Percentiles rank a stretch among this genome's conserved stretches.
These are phyloP conservation scores for Nepenthes alata DNA, from an alignment of 179 eudicot genomes.

Conservation along the genomic window DNA sequence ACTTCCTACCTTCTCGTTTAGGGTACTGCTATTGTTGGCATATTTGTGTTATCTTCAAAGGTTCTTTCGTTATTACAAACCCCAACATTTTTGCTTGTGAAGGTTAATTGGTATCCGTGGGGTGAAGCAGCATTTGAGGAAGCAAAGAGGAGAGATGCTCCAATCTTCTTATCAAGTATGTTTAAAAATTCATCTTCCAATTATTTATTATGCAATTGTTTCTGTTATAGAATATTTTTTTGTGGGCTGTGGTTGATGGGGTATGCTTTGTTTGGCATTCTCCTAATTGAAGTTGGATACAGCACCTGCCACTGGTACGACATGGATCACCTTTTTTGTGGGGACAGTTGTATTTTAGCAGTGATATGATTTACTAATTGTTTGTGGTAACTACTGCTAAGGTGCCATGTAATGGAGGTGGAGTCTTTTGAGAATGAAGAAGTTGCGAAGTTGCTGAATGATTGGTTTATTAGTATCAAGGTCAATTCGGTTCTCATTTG, in stretches of 20 bases:
- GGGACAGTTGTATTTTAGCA: not conserved
- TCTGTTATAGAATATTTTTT: conserved; percentile 10
- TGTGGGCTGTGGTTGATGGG: conserved; percentile 11
- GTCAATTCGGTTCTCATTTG: conserved; percentile 15
- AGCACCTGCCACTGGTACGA: conserved; percentile 98
- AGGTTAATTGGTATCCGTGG: conserved; percentile 99
- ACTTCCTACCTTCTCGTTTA: not conserved
- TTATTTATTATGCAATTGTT: conserved; percentile 1
- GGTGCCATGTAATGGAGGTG: conserved; percentile 99
- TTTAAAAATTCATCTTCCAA: not conserved
- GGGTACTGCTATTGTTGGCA: not conserved
- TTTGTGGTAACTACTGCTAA: conserved; percentile 14
- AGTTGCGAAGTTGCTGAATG: conserved; percentile 86
- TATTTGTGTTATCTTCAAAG: not conserved
- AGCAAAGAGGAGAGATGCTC: conserved; percentile 79
- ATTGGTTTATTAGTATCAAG: conserved; percentile 92
- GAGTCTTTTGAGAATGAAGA: conserved; percentile 91
- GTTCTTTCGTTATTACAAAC: not conserved
- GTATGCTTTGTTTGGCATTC: conserved; percentile 14
- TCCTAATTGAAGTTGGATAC: conserved; percentile 66
- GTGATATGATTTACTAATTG: not conserved
- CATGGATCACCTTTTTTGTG: not conserved
- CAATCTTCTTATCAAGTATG: conserved; percentile 85
- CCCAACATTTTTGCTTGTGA: not conserved
- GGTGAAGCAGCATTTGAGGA: conserved; percentile 90